Evolutionary conservation across 805 yeast genomes (phyloP), one percentile per base, ranked within the genome.

Genomic region (Nakazawaea anatomiae): DNA sequence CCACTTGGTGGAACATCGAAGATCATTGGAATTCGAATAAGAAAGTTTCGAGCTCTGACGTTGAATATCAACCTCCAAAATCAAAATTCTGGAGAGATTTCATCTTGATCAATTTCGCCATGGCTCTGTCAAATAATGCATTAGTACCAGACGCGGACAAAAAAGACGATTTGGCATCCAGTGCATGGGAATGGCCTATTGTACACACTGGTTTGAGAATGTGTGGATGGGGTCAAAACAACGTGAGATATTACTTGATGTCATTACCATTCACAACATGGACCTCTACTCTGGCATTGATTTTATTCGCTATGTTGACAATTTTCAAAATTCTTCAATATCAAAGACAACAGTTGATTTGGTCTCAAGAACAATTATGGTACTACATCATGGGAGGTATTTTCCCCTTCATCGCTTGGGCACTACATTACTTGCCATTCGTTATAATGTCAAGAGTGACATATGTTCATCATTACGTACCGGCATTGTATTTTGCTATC

Each of bases 391-490:
- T 80, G 69, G 87, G 87, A 39, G 96, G 96, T 50, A 61, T 87
- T 35, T 81, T 87, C 59, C 97, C 98, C 29, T 85, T 91, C 71
- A 62, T 88, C 41, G 96, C 96, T 9, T 92, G 97, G 97, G 75
- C 82, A 42, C 74, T 89, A 60, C 97, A 92, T 69, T 92, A 75
- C 68, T 63, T 87, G 61, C 98, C 99, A 35, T 92, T 92, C 69
- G 80, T 86, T 34, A 69, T 89, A 53, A 92, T 92, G 99, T 90
- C 95, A 10, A 87, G 99, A 74, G 97, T 94, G 52, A 90, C 96
- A 2, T 92, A 94, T 66, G 94, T 92, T 35, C 99, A 92, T 70
- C 99, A 92, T 67, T 92, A 92, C 68, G 80, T 90, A 58, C 99
- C 99, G 11, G 96, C 98, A 1, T 76, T 91, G 56, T 92, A 87